Evolutionary conservation across 1,284 basidiomycete species (phyloP).

Genomic region (Tilletia horrida): DNA sequence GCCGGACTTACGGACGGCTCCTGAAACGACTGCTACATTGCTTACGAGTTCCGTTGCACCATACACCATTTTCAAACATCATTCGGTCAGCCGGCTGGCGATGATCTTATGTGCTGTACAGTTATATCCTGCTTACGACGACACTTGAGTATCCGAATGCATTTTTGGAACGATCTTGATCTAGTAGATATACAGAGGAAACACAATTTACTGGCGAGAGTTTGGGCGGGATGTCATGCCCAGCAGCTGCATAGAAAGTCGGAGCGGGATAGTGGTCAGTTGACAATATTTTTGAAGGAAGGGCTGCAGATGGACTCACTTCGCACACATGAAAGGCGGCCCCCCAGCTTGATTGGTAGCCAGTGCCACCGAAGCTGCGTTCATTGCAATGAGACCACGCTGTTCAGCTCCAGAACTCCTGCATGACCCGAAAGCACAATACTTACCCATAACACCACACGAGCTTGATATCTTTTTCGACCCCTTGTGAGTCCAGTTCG

Average conservation of each 20-base stretch:
- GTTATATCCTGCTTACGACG: no score
- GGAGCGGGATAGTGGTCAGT: background rate
- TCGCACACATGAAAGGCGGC: background rate
- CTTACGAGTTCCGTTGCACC: no score
- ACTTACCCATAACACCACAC: conserved; percentile 15
- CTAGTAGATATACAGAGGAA: background rate
- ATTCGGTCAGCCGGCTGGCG: no score
- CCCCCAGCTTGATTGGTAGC: conserved; percentile 19
- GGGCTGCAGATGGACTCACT: background rate
- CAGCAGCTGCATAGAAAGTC: no score
- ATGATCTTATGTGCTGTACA: no score
- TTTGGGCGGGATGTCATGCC: background rate
- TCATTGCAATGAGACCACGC: no score
- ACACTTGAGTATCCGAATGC: no score
- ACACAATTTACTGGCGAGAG: background rate
- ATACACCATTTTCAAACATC: no score
- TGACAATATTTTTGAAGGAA: background rate
- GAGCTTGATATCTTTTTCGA: background rate
- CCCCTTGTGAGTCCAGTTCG: conserved; percentile 2
- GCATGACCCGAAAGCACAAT: background rate
- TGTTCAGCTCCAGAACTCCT: no score
- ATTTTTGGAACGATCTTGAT: no score
- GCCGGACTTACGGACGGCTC: no score
- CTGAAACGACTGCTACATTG: no score
- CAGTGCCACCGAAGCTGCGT: conserved; percentile 18